Evolutionary conservation across 2,329 filamentous ascomycete species (phyloP).

Genomic region (Calonectria hongkongensis): DNA sequence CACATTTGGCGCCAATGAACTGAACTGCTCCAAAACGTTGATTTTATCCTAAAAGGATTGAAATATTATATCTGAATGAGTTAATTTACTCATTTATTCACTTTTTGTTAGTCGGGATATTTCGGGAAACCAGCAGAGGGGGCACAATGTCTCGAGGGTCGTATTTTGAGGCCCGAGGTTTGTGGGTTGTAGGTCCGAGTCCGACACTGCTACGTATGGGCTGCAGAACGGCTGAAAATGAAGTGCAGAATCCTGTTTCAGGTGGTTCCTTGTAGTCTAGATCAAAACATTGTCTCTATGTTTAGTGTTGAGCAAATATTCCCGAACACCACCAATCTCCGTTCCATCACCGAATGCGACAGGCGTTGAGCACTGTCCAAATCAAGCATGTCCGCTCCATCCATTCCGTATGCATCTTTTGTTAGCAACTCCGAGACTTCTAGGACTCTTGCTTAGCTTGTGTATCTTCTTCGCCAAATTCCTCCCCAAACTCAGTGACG

Average conservation of each 20-base stretch:
- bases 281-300: slow-evolving; percentile 26
- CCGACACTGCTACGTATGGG: neutral
- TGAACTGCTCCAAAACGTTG: no score
- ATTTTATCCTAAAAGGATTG: no score
- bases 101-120: no score
- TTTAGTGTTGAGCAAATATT: slow-evolving; percentile 36
- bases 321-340: slow-evolving; percentile 11
- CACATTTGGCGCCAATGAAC: no score
- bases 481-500: slow-evolving; percentile 82
- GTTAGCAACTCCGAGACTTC: neutral
- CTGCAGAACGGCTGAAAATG: slow-evolving; percentile 8
- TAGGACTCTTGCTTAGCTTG: neutral
- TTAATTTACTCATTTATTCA: no score
- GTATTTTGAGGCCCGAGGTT: slow-evolving; percentile 7
- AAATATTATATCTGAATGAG: no score
- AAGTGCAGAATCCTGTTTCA: slow-evolving; percentile 16
- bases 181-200: slow-evolving; percentile 9
- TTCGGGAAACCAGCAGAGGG: no score
- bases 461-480: slow-evolving; percentile 69
- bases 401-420: neutral
- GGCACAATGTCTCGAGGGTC: no score
- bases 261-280: slow-evolving; percentile 1
- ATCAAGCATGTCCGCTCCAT: neutral
- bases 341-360: neutral
- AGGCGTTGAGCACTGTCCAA: slow-evolving; percentile 34